phyloP scores from a whole-genome alignment of 164 flowering plant species.

The Buxus sempervirens region DNA sequence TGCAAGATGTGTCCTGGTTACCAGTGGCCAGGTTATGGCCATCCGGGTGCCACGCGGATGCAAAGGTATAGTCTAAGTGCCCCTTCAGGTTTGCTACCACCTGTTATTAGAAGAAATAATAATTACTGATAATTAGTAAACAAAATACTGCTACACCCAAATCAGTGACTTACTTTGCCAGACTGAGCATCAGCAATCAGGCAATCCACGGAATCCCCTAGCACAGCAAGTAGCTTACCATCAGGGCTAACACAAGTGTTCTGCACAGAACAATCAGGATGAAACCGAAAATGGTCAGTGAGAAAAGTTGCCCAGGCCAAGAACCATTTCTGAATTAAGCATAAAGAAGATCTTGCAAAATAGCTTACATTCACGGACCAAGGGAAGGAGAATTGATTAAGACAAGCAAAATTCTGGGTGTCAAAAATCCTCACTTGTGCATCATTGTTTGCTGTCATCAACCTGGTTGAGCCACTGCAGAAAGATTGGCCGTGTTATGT shows the following conservation, averaged over 20 bases:
- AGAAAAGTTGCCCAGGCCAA: not conserved
- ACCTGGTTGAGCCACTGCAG: slow-evolving; percentile 62
- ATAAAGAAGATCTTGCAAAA: too few relatives aligned
- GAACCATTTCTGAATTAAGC: not conserved
- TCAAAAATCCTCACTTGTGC: slow-evolving; percentile 68
- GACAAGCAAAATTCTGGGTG: slow-evolving; percentile 45
- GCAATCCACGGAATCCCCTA: slow-evolving; percentile 81
- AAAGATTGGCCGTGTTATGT: slow-evolving; percentile 3
- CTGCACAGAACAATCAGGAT: slow-evolving; percentile 29
- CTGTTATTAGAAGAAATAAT: slow-evolving; percentile 25
- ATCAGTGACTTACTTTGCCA: slow-evolving; percentile 51
- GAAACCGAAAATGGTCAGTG: too few relatives aligned
- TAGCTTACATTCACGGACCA: slow-evolving; percentile 95
- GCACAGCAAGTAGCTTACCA: slow-evolving; percentile 75
- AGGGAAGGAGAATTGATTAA: slow-evolving; percentile 44
- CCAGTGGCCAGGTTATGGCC: slow-evolving; percentile 85
- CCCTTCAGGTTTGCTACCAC: slow-evolving; percentile 56
- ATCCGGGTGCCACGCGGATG: slow-evolving; percentile 97
- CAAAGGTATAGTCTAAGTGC: slow-evolving; percentile 81
- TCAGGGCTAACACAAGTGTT: slow-evolving; percentile 79
- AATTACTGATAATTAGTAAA: not conserved
- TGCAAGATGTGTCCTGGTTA: slow-evolving; percentile 89
- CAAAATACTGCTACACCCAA: not conserved
- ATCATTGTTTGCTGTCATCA: slow-evolving; percentile 82
- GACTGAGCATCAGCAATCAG: slow-evolving; percentile 69